Evolutionary conservation across 768 basidiomycete genomes (phyloP).

Genomic region (Agrocybe pediades): DNA sequence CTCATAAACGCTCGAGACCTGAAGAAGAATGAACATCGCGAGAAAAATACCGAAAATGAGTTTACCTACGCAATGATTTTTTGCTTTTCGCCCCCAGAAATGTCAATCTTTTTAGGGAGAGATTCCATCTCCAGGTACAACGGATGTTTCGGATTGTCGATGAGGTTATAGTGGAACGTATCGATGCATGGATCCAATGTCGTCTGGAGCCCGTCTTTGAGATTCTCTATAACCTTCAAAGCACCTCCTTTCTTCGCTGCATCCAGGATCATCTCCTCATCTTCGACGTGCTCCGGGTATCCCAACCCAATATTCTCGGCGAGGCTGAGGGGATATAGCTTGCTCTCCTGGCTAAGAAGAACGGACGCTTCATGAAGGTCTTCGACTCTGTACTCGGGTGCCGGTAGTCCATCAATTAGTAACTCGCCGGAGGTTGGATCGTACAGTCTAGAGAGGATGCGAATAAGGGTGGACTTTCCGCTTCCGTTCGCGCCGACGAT

Average conservation of each 20-base stretch:
- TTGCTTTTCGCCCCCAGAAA: conserved; percentile 51
- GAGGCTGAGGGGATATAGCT: conserved; percentile 49
- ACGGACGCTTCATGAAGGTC: conserved; percentile 47
- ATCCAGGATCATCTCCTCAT: conserved; percentile 25
- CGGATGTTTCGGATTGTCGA: conserved; percentile 30
- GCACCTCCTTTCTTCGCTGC: conserved; percentile 43
- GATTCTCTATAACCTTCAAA: conserved; percentile 37
- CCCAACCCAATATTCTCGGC: conserved; percentile 41
- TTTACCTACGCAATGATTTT: conserved; percentile 47
- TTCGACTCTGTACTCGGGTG: conserved; percentile 34
- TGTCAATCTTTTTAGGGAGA: conserved; percentile 26
- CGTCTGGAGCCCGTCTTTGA: conserved; percentile 41
- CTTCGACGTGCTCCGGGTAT: conserved; percentile 13
- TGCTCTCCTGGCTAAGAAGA: conserved; percentile 51
- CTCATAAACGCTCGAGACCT: conserved; percentile 50
- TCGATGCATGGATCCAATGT: conserved; percentile 33
- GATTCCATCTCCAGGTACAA: conserved; percentile 24
- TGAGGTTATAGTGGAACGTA: conserved; percentile 28
- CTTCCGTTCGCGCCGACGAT: conserved; percentile 62
- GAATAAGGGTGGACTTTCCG: conserved; percentile 55
- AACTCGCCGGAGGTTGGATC: conserved; percentile 45
- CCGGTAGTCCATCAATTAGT: conserved; percentile 42
- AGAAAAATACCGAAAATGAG: not conserved
- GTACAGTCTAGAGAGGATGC: conserved; percentile 50
- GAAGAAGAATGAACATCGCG: not conserved